Evolutionary conservation across 495 filamentous ascomycete species (phyloP).

Genomic region (Neurospora cerealis): DNA sequence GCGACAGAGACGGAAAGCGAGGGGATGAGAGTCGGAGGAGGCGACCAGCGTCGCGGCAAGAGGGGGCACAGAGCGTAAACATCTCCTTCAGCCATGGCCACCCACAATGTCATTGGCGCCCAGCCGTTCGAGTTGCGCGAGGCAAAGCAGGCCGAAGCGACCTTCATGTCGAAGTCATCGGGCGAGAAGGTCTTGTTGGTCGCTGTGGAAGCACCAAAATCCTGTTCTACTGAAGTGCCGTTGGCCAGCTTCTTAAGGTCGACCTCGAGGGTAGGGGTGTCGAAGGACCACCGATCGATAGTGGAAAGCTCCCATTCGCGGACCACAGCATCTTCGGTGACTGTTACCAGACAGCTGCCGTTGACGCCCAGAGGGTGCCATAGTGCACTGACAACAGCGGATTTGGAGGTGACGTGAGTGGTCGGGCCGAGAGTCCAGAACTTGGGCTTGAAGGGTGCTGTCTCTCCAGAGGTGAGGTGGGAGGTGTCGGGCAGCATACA

Average conservation of each 20-base stretch:
- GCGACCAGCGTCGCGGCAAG: slow-evolving; percentile 70
- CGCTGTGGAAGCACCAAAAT: slow-evolving; percentile 60
- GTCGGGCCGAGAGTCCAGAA: slow-evolving; percentile 80
- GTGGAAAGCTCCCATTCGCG: slow-evolving; percentile 79
- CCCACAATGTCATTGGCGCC: slow-evolving; percentile 86
- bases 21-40: slow-evolving; percentile 63
- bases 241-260: slow-evolving; percentile 76
- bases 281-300: slow-evolving; percentile 73
- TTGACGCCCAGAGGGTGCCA: slow-evolving; percentile 81
- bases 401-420: slow-evolving; percentile 73
- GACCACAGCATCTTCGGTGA: slow-evolving; percentile 76
- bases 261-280: slow-evolving; percentile 66
- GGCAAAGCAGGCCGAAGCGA: slow-evolving; percentile 75
- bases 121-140: slow-evolving; percentile 68
- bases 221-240: slow-evolving; percentile 63
- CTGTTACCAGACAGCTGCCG: slow-evolving; percentile 65
- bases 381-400: slow-evolving; percentile 62
- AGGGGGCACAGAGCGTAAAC: slow-evolving; percentile 87
- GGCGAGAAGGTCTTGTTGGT: slow-evolving; percentile 74
- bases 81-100: slow-evolving; percentile 80
- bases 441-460: slow-evolving; percentile 59
- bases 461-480: slow-evolving; percentile 56
- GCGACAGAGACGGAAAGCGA: slow-evolving; percentile 67
- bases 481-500: slow-evolving; percentile 65
- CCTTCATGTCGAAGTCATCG: slow-evolving; percentile 77